Conservation (phyloP, 805 yeast species). For the Candida incommunis region DNA sequence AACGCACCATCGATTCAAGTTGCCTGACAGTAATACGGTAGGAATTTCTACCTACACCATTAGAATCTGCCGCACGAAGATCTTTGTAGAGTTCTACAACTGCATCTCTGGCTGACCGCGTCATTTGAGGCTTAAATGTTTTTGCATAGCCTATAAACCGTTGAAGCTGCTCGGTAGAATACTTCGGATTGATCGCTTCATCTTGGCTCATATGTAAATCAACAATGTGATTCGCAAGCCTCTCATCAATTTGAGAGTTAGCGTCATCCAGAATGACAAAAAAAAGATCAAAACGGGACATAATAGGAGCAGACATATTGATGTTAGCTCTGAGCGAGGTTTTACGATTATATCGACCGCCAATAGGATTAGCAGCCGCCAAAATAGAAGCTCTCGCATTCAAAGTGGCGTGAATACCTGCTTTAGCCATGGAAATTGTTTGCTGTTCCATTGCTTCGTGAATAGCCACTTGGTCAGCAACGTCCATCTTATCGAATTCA, state of each 20-base stretch:
- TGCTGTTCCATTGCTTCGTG: slow-evolving; percentile 99
- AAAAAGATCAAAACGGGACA: slow-evolving; percentile 94
- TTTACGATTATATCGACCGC: slow-evolving; percentile 90
- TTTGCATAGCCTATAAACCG: slow-evolving; percentile 85
- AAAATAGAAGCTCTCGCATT: slow-evolving; percentile 93
- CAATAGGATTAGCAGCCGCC: slow-evolving; percentile 98
- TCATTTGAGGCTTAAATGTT: slow-evolving; percentile 82
- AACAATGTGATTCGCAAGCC: slow-evolving; percentile 84
- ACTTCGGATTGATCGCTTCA: slow-evolving; percentile 81
- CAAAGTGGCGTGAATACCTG: slow-evolving; percentile 95
- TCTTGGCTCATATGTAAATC: slow-evolving; percentile 84
- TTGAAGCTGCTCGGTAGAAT: slow-evolving; percentile 71
- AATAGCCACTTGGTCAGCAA: slow-evolving; percentile 91
- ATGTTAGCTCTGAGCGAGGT: slow-evolving; percentile 71
- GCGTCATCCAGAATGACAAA: slow-evolving; percentile 92
- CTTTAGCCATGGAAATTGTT: slow-evolving; percentile 95
- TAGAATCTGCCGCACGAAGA: slow-evolving; percentile 79
- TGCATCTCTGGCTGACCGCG: slow-evolving; percentile 62
- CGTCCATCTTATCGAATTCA: slow-evolving; percentile 96
- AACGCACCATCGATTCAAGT: slow-evolving; percentile 81
- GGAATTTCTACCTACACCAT: slow-evolving; percentile 65
- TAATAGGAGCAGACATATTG: slow-evolving; percentile 95
- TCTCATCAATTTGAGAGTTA: slow-evolving; percentile 79
- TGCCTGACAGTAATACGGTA: slow-evolving; percentile 96
- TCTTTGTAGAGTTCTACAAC: slow-evolving; percentile 73